These are phyloP conservation scores for Meripilus lineatus DNA, from an alignment of 1,284 basidiomycete species.

Conservation along the genomic window DNA sequence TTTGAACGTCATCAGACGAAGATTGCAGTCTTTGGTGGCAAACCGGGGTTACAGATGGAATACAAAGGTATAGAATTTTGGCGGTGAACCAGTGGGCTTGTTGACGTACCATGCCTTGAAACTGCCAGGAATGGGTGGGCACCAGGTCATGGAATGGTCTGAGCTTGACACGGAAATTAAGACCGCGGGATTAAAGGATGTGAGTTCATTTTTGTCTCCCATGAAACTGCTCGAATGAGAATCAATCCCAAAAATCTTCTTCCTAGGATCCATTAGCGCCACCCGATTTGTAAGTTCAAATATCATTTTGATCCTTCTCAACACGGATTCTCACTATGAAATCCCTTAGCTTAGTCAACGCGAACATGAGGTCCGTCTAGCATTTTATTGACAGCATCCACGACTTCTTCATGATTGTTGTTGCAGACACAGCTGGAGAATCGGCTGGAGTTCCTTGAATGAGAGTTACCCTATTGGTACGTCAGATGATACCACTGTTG, in stretches of 20 bases:
- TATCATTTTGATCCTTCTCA: too few species aligned
- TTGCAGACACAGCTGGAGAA: constrained; percentile 46
- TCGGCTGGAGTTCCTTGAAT: constrained; percentile 23
- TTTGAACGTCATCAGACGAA: constrained; percentile 51
- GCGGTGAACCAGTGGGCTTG: neutral
- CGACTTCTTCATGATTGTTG: neutral
- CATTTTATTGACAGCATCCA: neutral
- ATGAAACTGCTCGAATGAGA: neutral
- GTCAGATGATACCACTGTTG: too few species aligned
- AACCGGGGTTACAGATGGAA: constrained; percentile 45
- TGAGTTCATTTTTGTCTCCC: constrained; percentile 25
- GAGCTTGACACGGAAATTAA: constrained; percentile 62
- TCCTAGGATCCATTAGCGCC: constrained; percentile 54
- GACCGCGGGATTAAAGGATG: constrained; percentile 52
- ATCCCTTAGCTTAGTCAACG: constrained; percentile 41
- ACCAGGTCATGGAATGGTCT: constrained; percentile 60
- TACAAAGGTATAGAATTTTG: constrained; percentile 43
- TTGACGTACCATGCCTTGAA: neutral
- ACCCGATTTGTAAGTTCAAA: constrained; percentile 45
- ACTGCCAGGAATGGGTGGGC: constrained; percentile 53
- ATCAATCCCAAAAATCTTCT: neutral
- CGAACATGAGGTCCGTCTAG: constrained; percentile 39
- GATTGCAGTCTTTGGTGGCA: constrained; percentile 58
- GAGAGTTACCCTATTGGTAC: constrained; percentile 20
- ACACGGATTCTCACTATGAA: neutral